A percentile compares a stretch with the other conserved stretches of the same genome.
phyloP scores from a whole-genome alignment of 108 stramenopile genomes.

The Cyclostephanos tholiformis region DNA sequence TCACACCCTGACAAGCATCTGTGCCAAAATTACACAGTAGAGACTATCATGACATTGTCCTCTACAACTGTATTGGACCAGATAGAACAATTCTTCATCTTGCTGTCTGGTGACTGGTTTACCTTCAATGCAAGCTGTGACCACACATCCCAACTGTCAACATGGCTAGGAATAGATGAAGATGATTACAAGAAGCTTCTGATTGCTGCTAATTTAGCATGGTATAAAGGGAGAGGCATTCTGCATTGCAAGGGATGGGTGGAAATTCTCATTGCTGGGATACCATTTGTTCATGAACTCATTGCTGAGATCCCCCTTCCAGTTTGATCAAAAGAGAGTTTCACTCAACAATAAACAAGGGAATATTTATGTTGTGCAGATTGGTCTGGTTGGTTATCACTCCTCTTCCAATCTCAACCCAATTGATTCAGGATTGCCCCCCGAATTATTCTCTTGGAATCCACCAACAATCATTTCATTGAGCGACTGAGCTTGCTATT shows the following conservation, averaged over 20 bases:
- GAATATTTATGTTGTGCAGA: neutral
- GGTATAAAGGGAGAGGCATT: neutral
- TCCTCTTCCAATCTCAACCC: neutral
- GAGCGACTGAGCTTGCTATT: too few species aligned
- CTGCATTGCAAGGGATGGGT: neutral
- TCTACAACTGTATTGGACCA: too few species aligned
- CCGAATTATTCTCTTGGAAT: neutral
- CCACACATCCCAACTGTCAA: neutral
- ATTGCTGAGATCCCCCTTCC: neutral
- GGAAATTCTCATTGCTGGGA: neutral
- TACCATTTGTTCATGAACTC: neutral
- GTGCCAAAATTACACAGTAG: too few species aligned
- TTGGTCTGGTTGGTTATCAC: neutral
- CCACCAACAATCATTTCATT: neutral
- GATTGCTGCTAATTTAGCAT: neutral
- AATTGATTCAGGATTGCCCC: neutral
- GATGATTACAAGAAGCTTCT: conserved; percentile 1
- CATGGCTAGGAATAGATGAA: neutral
- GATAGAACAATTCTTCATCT: too few species aligned
- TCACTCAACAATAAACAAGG: neutral
- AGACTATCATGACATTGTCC: too few species aligned
- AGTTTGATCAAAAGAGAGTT: neutral
- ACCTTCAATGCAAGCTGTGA: neutral
- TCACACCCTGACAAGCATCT: too few species aligned
- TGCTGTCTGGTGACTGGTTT: neutral